Percentiles rank a stretch among this genome's conserved stretches.
Evolutionary conservation across 228 moss, liverwort and hornwort genomes (phyloP).

Genomic region (Sphagnum magellanicum): DNA sequence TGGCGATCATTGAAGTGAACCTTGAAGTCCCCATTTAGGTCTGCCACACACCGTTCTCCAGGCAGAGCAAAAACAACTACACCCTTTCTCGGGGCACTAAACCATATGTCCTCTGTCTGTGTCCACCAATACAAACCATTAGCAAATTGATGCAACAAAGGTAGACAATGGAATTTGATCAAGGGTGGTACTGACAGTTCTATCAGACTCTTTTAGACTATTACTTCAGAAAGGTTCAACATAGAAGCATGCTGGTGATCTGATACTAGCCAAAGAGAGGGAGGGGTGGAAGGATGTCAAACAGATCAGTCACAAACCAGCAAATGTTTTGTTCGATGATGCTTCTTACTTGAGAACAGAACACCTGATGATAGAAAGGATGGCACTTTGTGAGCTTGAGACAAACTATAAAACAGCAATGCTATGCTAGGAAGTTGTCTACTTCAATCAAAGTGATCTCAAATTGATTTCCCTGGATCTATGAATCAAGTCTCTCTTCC

Average conservation of each 20-base stretch:
- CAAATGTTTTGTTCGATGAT: conserved; percentile 93
- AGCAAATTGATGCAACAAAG: too few relatives aligned
- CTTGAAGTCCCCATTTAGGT: conserved; percentile 89
- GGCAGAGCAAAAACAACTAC: conserved; percentile 98
- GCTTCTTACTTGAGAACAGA: conserved; percentile 94
- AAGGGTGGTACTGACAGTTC: too few relatives aligned
- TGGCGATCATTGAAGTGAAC: conserved; percentile 91
- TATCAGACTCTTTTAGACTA: too few relatives aligned
- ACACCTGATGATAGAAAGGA: conserved; percentile 46
- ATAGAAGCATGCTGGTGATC: too few relatives aligned
- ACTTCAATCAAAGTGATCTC: too few relatives aligned
- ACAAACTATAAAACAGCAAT: not conserved
- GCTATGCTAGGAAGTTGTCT: too few relatives aligned
- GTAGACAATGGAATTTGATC: too few relatives aligned
- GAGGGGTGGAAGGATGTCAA: too few relatives aligned
- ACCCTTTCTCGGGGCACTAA: conserved; percentile 94
- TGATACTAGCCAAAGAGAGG: too few relatives aligned
- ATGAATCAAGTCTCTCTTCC: too few relatives aligned
- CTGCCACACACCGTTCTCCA: conserved; percentile 96
- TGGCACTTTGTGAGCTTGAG: not conserved
- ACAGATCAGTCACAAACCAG: conserved; percentile 38
- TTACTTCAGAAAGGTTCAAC: too few relatives aligned
- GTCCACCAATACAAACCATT: not conserved
- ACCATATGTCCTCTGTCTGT: conserved; percentile 98
- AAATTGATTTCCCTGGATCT: too few relatives aligned